Percentiles rank a stretch among this genome's conserved stretches.
Conservation (phyloP, 1,284 basidiomycete species). For the Trametes versicolor region DNA sequence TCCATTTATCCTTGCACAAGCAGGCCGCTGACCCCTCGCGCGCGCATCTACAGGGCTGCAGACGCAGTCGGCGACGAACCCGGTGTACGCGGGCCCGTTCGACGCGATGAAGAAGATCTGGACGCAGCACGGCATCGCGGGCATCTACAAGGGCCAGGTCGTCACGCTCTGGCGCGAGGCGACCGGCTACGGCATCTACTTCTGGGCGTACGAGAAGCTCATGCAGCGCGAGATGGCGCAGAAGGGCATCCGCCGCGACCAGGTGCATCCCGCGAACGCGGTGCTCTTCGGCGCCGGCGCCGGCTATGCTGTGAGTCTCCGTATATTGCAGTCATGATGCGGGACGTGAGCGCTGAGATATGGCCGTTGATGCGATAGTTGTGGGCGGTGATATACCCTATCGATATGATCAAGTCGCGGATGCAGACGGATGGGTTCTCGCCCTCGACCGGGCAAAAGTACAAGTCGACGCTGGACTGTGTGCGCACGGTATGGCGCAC, state of each 20-base stretch:
- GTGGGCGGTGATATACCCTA: slow-evolving; percentile 89
- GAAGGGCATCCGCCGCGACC: slow-evolving; percentile 76
- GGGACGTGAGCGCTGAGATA: neutral
- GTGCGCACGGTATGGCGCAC: slow-evolving; percentile 82
- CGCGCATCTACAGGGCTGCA: slow-evolving; percentile 71
- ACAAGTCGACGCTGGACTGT: slow-evolving; percentile 85
- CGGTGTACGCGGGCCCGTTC: slow-evolving; percentile 83
- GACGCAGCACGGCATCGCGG: slow-evolving; percentile 77
- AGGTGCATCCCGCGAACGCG: slow-evolving; percentile 81
- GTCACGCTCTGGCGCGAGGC: slow-evolving; percentile 91
- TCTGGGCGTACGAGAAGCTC: slow-evolving; percentile 93
- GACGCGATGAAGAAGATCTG: slow-evolving; percentile 89
- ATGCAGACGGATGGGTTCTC: slow-evolving; percentile 95
- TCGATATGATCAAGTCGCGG: slow-evolving; percentile 95
- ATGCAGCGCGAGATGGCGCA: slow-evolving; percentile 85
- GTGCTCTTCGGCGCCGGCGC: slow-evolving; percentile 89
- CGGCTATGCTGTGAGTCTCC: slow-evolving; percentile 77
- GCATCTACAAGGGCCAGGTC: slow-evolving; percentile 93
- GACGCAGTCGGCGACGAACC: slow-evolving; percentile 82
- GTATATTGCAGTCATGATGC: neutral
- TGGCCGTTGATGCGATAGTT: slow-evolving; percentile 56
- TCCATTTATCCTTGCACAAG: neutral
- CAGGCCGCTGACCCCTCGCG: slow-evolving; percentile 4
- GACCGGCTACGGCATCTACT: slow-evolving; percentile 89
- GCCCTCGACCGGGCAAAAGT: slow-evolving; percentile 79